Percentiles rank a stretch among this genome's conserved stretches.
Evolutionary conservation across 2,329 filamentous ascomycete species (phyloP).

Genomic region (Monosporascus sp.): DNA sequence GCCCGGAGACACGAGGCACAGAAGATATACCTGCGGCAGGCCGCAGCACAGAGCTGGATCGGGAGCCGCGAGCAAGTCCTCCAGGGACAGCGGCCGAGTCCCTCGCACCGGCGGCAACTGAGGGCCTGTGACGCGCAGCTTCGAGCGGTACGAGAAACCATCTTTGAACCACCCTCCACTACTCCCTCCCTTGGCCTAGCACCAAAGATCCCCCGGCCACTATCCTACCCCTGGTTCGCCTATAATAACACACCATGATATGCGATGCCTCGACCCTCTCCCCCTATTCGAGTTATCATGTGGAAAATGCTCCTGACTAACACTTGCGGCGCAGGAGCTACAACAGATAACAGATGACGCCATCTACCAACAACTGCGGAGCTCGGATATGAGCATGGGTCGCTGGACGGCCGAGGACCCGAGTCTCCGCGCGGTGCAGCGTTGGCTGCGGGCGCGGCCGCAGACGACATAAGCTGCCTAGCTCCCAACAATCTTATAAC

Average conservation of each 20-base stretch:
- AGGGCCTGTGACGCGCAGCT: slow-evolving; percentile 51
- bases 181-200: background rate
- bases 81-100: slow-evolving; percentile 43
- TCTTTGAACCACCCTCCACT: slow-evolving; percentile 4
- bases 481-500: background rate
- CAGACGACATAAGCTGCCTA: slow-evolving; percentile 17
- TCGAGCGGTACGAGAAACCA: slow-evolving; percentile 40
- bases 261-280: slow-evolving; percentile 1
- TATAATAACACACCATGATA: too few species aligned
- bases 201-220: background rate
- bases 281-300: background rate
- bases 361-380: slow-evolving; percentile 50
- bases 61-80: slow-evolving; percentile 48
- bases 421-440: slow-evolving; percentile 48
- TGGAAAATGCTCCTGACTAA: background rate
- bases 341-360: slow-evolving; percentile 52
- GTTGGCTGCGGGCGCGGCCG: slow-evolving; percentile 49
- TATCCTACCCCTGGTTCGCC: background rate
- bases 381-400: slow-evolving; percentile 47
- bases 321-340: slow-evolving; percentile 41
- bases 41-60: slow-evolving; percentile 55
- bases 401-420: slow-evolving; percentile 61
- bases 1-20: slow-evolving; percentile 57
- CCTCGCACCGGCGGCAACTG: slow-evolving; percentile 43
- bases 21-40: slow-evolving; percentile 59